Conservation (phyloP, 1,139 yeast species). For the Keqinozyma sinolaborantium region DNA sequence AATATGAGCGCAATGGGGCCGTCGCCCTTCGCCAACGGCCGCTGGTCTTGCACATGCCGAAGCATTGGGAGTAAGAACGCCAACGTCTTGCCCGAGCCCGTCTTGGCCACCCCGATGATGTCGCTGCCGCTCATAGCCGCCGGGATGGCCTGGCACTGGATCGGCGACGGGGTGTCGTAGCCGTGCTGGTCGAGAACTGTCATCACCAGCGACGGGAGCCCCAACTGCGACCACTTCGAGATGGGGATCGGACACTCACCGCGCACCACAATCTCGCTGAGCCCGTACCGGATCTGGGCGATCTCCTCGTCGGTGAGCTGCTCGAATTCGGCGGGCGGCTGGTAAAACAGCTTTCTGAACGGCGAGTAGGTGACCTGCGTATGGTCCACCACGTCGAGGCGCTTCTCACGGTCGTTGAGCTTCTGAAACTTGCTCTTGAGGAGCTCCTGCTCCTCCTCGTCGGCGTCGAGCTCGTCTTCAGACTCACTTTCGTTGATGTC, state of each 20-base stretch:
- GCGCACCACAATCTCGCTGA: constrained; percentile 62
- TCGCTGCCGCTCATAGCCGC: constrained; percentile 88
- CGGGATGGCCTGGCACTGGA: constrained; percentile 91
- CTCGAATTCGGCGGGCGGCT: constrained; percentile 56
- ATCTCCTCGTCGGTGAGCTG: constrained; percentile 50
- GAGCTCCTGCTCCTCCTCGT: constrained; percentile 21
- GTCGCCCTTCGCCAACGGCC: constrained; percentile 47
- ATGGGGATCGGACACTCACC: constrained; percentile 72
- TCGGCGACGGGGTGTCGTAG: constrained; percentile 72
- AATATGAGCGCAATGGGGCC: constrained; percentile 82
- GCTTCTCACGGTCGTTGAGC: constrained; percentile 33
- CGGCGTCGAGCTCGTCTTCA: constrained; percentile 16
- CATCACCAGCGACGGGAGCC: constrained; percentile 61
- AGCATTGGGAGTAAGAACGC: constrained; percentile 83
- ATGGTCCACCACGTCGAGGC: constrained; percentile 40
- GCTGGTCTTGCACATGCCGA: constrained; percentile 75
- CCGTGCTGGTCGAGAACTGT: constrained; percentile 46
- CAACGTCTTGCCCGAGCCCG: constrained; percentile 95
- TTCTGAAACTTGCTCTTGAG: constrained; percentile 25
- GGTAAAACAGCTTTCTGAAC: constrained; percentile 63
- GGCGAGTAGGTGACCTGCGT: constrained; percentile 44
- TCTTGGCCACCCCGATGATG: constrained; percentile 90
- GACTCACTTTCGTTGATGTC: constrained; percentile 2
- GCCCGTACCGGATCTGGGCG: constrained; percentile 45
- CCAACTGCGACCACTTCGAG: constrained; percentile 75